Percentiles rank a stretch among this genome's conserved stretches.
These are phyloP conservation scores for Solanum lignicaule DNA, from an alignment of 257 asterid species.

Conservation along the genomic window DNA sequence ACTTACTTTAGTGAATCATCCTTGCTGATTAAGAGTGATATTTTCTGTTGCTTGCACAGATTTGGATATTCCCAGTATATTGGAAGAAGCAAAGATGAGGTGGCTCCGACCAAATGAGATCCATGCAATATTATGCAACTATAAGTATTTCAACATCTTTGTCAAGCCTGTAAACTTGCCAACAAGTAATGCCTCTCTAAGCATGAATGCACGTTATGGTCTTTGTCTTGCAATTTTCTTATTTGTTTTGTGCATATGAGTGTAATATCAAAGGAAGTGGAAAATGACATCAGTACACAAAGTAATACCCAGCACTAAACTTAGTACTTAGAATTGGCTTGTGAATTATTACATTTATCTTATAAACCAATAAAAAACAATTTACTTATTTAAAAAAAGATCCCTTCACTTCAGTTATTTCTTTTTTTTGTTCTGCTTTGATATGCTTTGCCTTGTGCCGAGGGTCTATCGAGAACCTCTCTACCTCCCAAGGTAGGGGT, in stretches of 20 bases:
- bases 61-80: slow-evolving; percentile 52
- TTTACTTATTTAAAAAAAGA: not conserved
- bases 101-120: slow-evolving; percentile 98
- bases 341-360: not conserved
- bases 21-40: not conserved
- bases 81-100: slow-evolving; percentile 77
- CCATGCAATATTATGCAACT: slow-evolving; percentile 79
- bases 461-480: not conserved
- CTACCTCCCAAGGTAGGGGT: not conserved
- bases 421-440: not conserved
- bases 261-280: not conserved
- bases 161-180: slow-evolving; percentile 93
- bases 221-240: not conserved
- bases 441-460: not conserved
- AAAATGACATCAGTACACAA: not conserved
- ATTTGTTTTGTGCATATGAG: not conserved
- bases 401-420: not conserved
- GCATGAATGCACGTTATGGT: not conserved
- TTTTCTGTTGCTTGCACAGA: slow-evolving; percentile 38
- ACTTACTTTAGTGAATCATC: not conserved
- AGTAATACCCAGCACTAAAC: not conserved
- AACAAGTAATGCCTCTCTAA: slow-evolving; percentile 41
- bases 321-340: not conserved
- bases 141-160: slow-evolving; percentile 51
- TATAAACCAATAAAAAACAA: not conserved